Percentiles rank a stretch among this genome's conserved stretches.
Evolutionary conservation across 345 rosid species (phyloP).

Genomic region (Durio zibethinus): DNA sequence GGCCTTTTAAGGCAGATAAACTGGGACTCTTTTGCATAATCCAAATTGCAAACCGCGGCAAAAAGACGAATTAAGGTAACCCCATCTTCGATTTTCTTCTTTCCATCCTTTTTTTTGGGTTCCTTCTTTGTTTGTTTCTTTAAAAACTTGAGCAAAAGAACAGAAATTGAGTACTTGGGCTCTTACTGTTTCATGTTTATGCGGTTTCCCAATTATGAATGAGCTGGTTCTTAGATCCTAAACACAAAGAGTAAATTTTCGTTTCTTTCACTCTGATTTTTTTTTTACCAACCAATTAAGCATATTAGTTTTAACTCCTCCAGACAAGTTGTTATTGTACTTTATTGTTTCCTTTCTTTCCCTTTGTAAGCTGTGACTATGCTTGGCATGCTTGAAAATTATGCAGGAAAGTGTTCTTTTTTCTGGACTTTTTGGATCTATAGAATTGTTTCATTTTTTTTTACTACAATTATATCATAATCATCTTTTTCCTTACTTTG

Average conservation of each 20-base stretch:
- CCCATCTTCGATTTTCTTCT: background rate
- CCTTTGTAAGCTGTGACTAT: background rate
- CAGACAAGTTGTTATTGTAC: background rate
- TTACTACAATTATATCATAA: background rate
- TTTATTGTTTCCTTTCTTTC: background rate
- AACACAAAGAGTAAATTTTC: background rate
- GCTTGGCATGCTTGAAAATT: background rate
- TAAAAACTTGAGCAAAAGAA: background rate
- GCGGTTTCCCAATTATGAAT: background rate
- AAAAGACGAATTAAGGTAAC: background rate
- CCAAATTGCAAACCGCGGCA: constrained; percentile 22
- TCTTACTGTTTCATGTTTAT: background rate
- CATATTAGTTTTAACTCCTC: background rate
- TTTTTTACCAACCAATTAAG: background rate
- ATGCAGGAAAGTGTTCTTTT: background rate
- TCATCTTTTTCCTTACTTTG: background rate
- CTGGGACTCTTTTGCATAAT: constrained; percentile 35
- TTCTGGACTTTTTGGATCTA: background rate
- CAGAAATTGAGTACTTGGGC: background rate
- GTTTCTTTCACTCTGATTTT: background rate
- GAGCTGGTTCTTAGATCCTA: background rate
- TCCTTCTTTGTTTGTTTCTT: constrained; percentile 9
- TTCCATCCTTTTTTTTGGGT: background rate
- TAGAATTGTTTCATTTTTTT: background rate
- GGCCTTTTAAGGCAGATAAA: constrained; percentile 51